Evolutionary conservation across 441 rosid genomes (phyloP).

Genomic region (Erysimum cheiri): DNA sequence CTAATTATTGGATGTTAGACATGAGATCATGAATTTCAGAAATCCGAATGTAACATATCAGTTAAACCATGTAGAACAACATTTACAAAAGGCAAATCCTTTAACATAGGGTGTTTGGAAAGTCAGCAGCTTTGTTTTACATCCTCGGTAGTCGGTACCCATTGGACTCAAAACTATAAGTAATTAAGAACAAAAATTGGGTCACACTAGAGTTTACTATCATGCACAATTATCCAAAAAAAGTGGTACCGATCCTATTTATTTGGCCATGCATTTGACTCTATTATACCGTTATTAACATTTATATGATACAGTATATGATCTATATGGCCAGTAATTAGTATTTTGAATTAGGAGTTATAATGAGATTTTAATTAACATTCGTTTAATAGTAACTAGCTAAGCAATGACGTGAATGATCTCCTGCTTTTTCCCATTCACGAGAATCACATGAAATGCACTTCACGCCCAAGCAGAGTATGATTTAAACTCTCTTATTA

Average conservation of each 20-base stretch:
- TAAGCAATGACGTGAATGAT: constrained; percentile 27
- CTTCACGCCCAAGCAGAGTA: constrained; percentile 18
- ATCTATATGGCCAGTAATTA: constrained; percentile 11
- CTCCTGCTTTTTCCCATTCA: constrained; percentile 9
- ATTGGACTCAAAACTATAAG: no score
- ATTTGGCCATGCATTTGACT: not conserved
- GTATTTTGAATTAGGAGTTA: not conserved
- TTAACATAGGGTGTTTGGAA: no score
- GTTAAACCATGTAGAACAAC: no score
- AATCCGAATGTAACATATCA: no score
- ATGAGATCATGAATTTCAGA: no score
- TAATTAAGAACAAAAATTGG: not conserved
- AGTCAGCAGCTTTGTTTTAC: no score
- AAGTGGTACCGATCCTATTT: not conserved
- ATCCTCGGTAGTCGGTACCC: no score
- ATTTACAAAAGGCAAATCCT: no score
- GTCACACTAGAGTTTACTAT: not conserved
- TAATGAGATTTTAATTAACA: not conserved
- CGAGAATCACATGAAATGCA: constrained; percentile 38
- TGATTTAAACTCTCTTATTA: constrained; percentile 19
- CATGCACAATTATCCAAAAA: not conserved
- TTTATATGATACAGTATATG: not conserved
- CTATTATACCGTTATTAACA: not conserved
- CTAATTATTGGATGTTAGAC: no score
- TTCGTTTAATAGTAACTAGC: constrained; percentile 4